phyloP scores from a whole-genome alignment of 2,329 filamentous ascomycete genomes.

The Botrytis cinerea region DNA sequence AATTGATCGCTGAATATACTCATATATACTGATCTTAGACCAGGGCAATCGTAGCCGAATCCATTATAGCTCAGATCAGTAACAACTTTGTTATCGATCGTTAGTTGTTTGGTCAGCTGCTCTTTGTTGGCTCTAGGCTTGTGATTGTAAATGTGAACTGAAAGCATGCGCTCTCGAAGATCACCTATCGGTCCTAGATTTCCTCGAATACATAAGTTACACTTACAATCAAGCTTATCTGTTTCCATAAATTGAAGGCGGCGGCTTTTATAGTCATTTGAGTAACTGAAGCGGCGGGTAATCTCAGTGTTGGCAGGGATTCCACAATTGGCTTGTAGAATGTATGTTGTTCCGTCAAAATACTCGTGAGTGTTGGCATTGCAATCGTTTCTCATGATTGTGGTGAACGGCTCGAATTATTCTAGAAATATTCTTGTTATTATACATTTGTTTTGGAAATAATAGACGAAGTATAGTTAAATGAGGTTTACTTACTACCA shows the following conservation, averaged over 20 bases:
- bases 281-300: not conserved
- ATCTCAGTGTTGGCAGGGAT: not conserved
- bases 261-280: not conserved
- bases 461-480: not conserved
- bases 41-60: not conserved
- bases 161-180: not conserved
- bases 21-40: not conserved
- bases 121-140: not conserved
- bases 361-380: not conserved
- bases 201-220: not conserved
- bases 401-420: not conserved
- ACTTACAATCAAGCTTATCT: not conserved
- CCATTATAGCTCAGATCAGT: not conserved
- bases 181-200: not conserved
- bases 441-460: not conserved
- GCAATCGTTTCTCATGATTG: not conserved
- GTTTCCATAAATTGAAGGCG: not conserved
- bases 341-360: not conserved
- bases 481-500: conserved; percentile 1
- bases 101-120: not conserved
- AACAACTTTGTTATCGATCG: not conserved
- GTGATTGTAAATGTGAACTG: not conserved
- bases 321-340: not conserved
- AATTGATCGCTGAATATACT: not conserved
- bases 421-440: not conserved